Evolutionary conservation across 2,329 filamentous ascomycete species (phyloP).

Genomic region (Calonectria montana): DNA sequence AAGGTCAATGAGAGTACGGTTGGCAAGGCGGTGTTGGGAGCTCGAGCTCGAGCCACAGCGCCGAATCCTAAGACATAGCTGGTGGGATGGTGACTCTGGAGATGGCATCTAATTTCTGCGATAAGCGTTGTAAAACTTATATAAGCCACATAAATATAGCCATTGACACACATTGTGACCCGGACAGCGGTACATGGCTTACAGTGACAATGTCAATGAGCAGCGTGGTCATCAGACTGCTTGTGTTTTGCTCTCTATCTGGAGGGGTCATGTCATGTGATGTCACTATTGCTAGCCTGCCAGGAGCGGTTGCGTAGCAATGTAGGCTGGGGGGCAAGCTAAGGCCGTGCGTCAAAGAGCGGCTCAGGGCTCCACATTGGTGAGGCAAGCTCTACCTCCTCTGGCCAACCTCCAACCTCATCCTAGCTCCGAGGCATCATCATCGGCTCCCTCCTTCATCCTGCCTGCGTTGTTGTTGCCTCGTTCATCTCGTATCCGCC

Average conservation of each 20-base stretch:
- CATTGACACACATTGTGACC: background rate
- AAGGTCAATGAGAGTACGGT: slow-evolving; percentile 73
- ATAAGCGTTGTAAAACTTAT: slow-evolving; percentile 1
- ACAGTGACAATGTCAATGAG: background rate
- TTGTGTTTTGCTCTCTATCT: background rate
- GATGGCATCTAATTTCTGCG: background rate
- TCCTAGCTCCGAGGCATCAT: slow-evolving; percentile 43
- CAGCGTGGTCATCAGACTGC: background rate
- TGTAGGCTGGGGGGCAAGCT: slow-evolving; percentile 21
- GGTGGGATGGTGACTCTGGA: background rate
- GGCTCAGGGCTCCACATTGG: slow-evolving; percentile 49
- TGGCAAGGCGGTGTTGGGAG: slow-evolving; percentile 72
- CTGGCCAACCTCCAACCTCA: slow-evolving; percentile 54
- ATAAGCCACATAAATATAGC: background rate
- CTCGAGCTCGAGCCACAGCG: slow-evolving; percentile 49
- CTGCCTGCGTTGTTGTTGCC: slow-evolving; percentile 27
- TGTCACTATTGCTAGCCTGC: slow-evolving; percentile 43
- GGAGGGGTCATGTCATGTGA: slow-evolving; percentile 50
- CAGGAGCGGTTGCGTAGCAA: background rate
- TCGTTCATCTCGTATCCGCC: slow-evolving; percentile 30
- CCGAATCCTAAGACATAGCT: slow-evolving; percentile 37
- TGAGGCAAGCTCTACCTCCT: slow-evolving; percentile 55
- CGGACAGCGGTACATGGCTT: background rate
- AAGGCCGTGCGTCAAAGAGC: slow-evolving; percentile 42
- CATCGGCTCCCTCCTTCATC: slow-evolving; percentile 35